Evolutionary conservation across 257 asterid species (phyloP).

Genomic region (Nyctanthes arbortristis): DNA sequence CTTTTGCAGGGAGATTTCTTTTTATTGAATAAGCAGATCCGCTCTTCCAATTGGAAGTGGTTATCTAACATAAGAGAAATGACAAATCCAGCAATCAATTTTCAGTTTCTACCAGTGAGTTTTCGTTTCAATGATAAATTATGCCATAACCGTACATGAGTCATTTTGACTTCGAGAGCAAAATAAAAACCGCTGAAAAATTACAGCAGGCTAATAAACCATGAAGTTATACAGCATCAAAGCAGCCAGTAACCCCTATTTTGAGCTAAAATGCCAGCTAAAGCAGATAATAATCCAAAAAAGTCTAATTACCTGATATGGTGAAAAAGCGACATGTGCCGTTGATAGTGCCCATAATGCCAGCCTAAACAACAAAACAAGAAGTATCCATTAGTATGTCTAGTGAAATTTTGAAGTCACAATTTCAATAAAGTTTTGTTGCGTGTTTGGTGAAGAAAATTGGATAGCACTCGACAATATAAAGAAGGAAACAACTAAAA

Average conservation of each 20-base stretch:
- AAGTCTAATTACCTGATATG: conserved; percentile 55
- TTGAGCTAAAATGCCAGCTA: not conserved
- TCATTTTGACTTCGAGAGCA: not conserved
- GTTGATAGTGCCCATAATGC: conserved; percentile 71
- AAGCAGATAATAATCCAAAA: conserved; percentile 2
- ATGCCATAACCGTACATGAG: not conserved
- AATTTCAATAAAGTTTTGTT: not conserved
- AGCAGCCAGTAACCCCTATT: not conserved
- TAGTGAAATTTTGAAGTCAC: not conserved
- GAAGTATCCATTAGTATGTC: conserved; percentile 4
- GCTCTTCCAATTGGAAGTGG: conserved; percentile 62
- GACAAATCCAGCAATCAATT: conserved; percentile 14
- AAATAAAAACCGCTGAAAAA: not conserved
- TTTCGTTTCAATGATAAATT: not conserved
- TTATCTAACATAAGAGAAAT: conserved; percentile 48
- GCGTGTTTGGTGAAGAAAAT: not conserved
- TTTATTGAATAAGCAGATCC: conserved; percentile 63
- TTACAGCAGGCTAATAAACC: not conserved
- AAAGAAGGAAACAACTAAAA: not conserved
- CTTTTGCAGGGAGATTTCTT: conserved; percentile 81
- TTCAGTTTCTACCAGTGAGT: not conserved
- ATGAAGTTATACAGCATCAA: not conserved
- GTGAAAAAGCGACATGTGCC: conserved; percentile 73
- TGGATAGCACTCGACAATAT: not conserved
- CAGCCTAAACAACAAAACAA: conserved; percentile 57